Conservation (phyloP, 2,329 filamentous ascomycete species). For the Clarireedia homoeocarpa region DNA sequence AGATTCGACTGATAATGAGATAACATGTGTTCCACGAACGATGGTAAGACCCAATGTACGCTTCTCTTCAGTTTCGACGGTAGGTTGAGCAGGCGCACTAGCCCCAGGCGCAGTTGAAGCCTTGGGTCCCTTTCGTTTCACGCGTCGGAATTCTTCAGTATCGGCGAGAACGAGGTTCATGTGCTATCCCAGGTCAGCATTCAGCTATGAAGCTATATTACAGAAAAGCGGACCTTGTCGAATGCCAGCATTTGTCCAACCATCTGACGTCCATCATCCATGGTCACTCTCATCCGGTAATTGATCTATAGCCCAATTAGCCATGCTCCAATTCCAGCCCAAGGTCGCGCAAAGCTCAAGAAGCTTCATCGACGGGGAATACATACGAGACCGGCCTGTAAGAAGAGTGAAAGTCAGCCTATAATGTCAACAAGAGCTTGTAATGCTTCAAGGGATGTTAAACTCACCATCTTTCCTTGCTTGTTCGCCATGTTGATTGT, state of each 20-base stretch:
- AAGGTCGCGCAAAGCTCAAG: constrained; percentile 29
- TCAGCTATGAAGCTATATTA: not conserved
- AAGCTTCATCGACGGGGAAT: constrained; percentile 16
- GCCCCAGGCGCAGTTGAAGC: constrained; percentile 45
- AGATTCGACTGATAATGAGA: constrained; percentile 91
- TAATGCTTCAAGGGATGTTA: constrained; percentile 28
- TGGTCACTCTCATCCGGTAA: constrained; percentile 95
- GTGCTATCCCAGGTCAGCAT: constrained; percentile 49
- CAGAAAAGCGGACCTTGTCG: constrained; percentile 63
- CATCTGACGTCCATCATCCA: constrained; percentile 94
- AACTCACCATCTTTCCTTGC: constrained; percentile 98
- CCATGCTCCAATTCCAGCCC: not conserved
- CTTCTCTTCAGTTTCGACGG: constrained; percentile 91
- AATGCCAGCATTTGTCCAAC: constrained; percentile 97
- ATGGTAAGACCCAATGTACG: constrained; percentile 93
- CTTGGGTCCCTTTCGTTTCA: constrained; percentile 79
- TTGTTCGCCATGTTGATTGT: constrained; percentile 68
- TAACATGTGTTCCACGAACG: constrained; percentile 86
- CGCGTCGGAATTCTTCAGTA: constrained; percentile 92
- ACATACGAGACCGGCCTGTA: constrained; percentile 66
- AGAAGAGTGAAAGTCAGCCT: constrained; percentile 50
- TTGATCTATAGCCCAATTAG: constrained; percentile 64
- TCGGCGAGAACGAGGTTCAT: constrained; percentile 99
- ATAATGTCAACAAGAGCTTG: constrained; percentile 43
- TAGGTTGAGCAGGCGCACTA: constrained; percentile 52